phyloP scores from a whole-genome alignment of 116 monocot genomes.

The Dioscorea cayenensis region DNA sequence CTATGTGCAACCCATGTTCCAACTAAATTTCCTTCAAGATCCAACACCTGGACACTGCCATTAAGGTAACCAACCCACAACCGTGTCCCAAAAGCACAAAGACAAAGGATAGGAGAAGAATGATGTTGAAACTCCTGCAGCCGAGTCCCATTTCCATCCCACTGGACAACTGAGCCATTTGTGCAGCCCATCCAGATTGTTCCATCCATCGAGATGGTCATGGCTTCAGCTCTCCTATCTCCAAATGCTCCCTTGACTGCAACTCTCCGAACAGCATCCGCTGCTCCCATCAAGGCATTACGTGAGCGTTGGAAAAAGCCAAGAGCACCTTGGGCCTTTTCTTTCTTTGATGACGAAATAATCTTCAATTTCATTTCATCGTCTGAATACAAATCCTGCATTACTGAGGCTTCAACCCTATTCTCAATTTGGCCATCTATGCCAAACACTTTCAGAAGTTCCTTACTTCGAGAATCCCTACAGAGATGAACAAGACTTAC shows the following conservation, averaged over 20 bases:
- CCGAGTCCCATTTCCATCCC: slow-evolving; percentile 71
- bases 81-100: slow-evolving; percentile 47
- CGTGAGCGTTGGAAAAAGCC: slow-evolving; percentile 68
- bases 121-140: slow-evolving; percentile 51
- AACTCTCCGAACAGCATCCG: slow-evolving; percentile 69
- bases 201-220: slow-evolving; percentile 42
- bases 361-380: slow-evolving; percentile 64
- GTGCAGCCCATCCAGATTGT: slow-evolving; percentile 68
- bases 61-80: slow-evolving; percentile 63
- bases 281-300: slow-evolving; percentile 72
- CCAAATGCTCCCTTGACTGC: slow-evolving; percentile 56
- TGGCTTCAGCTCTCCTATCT: slow-evolving; percentile 56
- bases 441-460: slow-evolving; percentile 66
- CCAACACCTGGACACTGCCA: slow-evolving; percentile 53
- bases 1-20: slow-evolving; percentile 62
- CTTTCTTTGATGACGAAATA: slow-evolving; percentile 42
- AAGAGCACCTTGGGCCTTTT: slow-evolving; percentile 47
- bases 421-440: slow-evolving; percentile 65
- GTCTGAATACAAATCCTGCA: slow-evolving; percentile 35
- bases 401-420: slow-evolving; percentile 30
- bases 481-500: slow-evolving; percentile 7
- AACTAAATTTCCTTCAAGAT: slow-evolving; percentile 64
- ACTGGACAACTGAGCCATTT: slow-evolving; percentile 58
- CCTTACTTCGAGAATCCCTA: slow-evolving; percentile 76
- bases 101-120: slow-evolving; percentile 40